phyloP scores from a whole-genome alignment of 192 early-diverging fungal genomes.

The Coemansia sp. region DNA sequence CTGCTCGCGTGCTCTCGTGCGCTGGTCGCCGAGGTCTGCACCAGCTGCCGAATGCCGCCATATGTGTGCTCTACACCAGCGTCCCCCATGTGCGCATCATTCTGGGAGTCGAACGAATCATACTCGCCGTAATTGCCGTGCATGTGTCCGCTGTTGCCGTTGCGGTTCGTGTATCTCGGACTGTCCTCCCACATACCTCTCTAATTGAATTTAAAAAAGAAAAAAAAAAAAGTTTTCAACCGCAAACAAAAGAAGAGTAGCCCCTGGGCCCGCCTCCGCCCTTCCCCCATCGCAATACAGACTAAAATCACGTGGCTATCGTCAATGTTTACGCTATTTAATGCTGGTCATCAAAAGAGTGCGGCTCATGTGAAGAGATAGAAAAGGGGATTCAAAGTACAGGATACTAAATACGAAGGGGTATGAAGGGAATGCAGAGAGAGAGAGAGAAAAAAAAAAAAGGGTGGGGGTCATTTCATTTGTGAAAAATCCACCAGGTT shows the following conservation, averaged over 20 bases:
- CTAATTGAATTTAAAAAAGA: neutral
- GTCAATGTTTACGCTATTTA: neutral
- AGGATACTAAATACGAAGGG: neutral
- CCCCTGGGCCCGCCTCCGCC: too few species aligned
- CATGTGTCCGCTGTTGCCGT: neutral
- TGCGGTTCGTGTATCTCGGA: constrained; percentile 6
- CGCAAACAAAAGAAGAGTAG: neutral
- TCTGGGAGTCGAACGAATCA: constrained; percentile 37
- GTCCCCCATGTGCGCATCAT: neutral
- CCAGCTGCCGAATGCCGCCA: constrained; percentile 43
- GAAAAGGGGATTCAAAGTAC: constrained; percentile 5
- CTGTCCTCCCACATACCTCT: constrained; percentile 33
- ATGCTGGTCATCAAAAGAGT: neutral
- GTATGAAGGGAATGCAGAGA: neutral
- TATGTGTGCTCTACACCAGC: constrained; percentile 25
- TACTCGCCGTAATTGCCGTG: constrained; percentile 16
- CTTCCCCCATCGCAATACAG: too few species aligned
- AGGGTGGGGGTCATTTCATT: neutral
- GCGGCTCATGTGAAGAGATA: neutral
- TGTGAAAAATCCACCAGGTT: constrained; percentile 39
- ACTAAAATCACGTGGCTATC: neutral
- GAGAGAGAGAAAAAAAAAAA: neutral
- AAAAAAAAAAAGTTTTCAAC: neutral
- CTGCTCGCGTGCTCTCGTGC: constrained; percentile 18
- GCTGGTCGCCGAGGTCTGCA: constrained; percentile 41